Percentiles rank a stretch among this genome's conserved stretches.
phyloP scores from a whole-genome alignment of 106 monocot genomes.

The Cymbidium sinense region DNA sequence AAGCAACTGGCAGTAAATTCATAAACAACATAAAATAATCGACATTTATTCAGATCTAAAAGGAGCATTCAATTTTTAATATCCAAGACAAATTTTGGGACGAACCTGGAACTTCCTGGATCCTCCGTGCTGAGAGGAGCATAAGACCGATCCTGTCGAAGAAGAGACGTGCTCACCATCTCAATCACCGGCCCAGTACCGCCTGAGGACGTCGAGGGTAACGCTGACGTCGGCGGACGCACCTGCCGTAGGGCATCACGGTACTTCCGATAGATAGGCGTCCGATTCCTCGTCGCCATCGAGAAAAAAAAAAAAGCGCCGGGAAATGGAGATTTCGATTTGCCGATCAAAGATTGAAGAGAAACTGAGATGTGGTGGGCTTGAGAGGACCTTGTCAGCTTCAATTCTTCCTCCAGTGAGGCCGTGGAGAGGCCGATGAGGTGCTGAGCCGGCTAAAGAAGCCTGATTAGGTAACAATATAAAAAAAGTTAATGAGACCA shows the following conservation, averaged over 20 bases:
- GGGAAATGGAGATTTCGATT: not conserved
- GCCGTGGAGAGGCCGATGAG: not conserved
- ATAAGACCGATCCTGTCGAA: conserved; percentile 62
- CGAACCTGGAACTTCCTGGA: conserved; percentile 66
- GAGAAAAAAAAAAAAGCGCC: not conserved
- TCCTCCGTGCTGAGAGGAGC: conserved; percentile 85
- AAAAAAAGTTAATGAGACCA: too few relatives aligned
- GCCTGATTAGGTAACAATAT: not conserved
- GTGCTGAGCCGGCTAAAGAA: not conserved
- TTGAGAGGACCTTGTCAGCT: not conserved
- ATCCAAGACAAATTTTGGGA: not conserved
- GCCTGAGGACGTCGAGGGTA: conserved; percentile 23
- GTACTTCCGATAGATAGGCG: conserved; percentile 77
- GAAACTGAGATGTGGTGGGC: not conserved
- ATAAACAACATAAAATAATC: not conserved
- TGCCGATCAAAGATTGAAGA: not conserved
- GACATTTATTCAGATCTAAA: not conserved
- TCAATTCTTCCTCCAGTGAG: conserved; percentile 1
- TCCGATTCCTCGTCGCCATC: conserved; percentile 95
- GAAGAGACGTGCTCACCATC: conserved; percentile 57
- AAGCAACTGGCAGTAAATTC: not conserved
- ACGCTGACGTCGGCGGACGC: conserved; percentile 31
- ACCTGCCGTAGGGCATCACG: conserved; percentile 83
- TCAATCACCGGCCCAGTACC: conserved; percentile 75
- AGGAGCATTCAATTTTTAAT: not conserved